These are phyloP conservation scores for Botrytis fragariae DNA, from an alignment of 2,329 filamentous ascomycete genomes.

Conservation along the genomic window DNA sequence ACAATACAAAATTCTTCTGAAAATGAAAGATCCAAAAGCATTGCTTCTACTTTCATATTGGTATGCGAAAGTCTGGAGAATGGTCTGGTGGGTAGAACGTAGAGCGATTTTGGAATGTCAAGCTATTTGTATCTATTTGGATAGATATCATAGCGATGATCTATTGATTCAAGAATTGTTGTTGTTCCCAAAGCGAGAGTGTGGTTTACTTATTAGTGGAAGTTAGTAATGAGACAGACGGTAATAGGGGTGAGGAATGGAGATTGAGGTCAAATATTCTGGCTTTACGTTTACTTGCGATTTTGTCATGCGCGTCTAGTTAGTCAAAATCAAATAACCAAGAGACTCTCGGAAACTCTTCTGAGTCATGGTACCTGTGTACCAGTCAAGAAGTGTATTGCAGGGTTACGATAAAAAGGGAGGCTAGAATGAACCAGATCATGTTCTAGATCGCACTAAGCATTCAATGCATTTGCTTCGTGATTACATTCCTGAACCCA, in stretches of 20 bases:
- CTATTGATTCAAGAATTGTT: slow-evolving; percentile 23
- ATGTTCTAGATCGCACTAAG: too few relatives aligned
- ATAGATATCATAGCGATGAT: slow-evolving; percentile 34
- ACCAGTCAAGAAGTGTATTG: not conserved
- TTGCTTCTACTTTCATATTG: slow-evolving; percentile 55
- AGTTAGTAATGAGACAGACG: not conserved
- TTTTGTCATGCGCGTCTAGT: not conserved
- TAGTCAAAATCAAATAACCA: not conserved
- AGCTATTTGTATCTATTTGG: slow-evolving; percentile 47
- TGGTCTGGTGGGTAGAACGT: slow-evolving; percentile 49
- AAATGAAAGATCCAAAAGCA: slow-evolving; percentile 51
- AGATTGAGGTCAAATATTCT: not conserved
- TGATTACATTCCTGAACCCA: not conserved
- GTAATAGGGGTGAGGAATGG: not conserved
- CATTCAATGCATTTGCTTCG: not conserved
- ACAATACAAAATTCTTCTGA: slow-evolving; percentile 46
- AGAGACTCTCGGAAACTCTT: not conserved
- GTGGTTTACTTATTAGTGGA: not conserved
- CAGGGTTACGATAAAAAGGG: not conserved
- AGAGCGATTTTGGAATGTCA: slow-evolving; percentile 49
- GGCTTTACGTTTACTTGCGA: not conserved
- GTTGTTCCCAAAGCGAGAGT: slow-evolving; percentile 21
- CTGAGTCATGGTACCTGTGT: not conserved
- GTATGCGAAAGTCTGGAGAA: slow-evolving; percentile 49
- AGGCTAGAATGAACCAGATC: not conserved